Evolutionary conservation across 2,329 filamentous ascomycete species (phyloP), one percentile per base, ranked within the genome.

Genomic region (Xylaria sp.): DNA sequence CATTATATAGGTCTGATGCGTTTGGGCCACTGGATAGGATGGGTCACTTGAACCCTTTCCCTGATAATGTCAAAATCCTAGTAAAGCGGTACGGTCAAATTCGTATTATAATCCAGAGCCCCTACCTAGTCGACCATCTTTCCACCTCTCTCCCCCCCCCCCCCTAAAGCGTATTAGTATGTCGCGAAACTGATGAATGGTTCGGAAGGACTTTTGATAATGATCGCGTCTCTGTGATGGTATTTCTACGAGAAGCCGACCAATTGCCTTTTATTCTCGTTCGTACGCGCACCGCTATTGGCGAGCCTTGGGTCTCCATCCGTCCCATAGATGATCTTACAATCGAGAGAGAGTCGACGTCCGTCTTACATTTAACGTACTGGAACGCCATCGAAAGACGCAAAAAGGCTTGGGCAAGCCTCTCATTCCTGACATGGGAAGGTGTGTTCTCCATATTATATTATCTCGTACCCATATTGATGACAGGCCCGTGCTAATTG

Each of bases 351-450:
- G 83, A 84, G 28, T 82, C 81, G 5, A 82, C 81, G 28, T 83
- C 82, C 0, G 67, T 69, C 0, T 78, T 90, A 10, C 79, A 83
- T 38, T 80, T 90, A 53, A 83, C 83, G 54, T 81, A 85, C 60
- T 89, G 87, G 86, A 87, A 84, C 72, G 70, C 74, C 0, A 76
- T 76, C 0, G 81, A 82, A 49, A 75, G 78, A 10, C 78, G 81
- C 46, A 76, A 81, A 64, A 88, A 85, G 72, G 74, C 81, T 1
- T 90, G 88, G 88, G 85, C 85, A 0, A 81, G 79, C 4, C 76
- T 90, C 6, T 85, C 81, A 66, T 90, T 90, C 68, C 77, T 85
- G 65, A 89, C 86, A 1, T 90, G 86, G 86, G 88, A 90, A 81
- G 86, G 87, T 88, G 73, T 65, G 81, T 73, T 66, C 51, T 59